Base-by-base conservation (phyloP, 352 stramenopile genomes). In the Pythium brachiatum region DNA sequence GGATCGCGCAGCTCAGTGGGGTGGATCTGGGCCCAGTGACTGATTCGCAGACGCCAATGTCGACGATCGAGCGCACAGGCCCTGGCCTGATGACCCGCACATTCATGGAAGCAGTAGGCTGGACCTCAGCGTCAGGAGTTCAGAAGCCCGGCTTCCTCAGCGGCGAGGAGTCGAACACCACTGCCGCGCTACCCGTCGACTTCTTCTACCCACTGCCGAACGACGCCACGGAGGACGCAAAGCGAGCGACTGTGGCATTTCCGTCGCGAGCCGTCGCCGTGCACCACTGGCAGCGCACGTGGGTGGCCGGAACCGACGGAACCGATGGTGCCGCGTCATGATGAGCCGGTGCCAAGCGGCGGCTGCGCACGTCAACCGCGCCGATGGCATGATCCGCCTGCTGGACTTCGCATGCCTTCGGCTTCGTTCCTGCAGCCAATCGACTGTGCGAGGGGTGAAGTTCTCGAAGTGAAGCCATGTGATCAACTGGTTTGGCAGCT, bases 161-260 rank as follows among this genome's bases (percentile, higher is more conserved):
- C 5, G n/a, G 18, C 16, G 31, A 60, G 5, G 57, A 77, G 4
- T 48, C 53, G 16, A 53, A 64, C 3, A 2, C 38, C 20, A 61
- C 68, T 25, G 54, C 85, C 18, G 70, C 78, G 5, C 51, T 84
- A 15, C 75, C 78, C 0, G 31, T 67, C 3, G 50, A 72, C 0
- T 64, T 52, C 32, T 64, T 88, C 38, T 88, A 81, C 52, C 74
- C 78, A 1, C 63, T 85, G 7, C 55, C 75, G 3, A 88, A 88
- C 55, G 18, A 62, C 46, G 18, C 21, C 1, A 29, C 8, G 8
- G 18, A 57, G 11, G 12, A 13, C 12, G 31, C 29, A 9, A 34
- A 13, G 15, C 29, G n/a, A 47, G 1, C 25, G 8, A 21, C 27
- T 0, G 9, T n/a, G 13, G 21, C 21, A 23, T 56, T 58, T 15